A percentile compares a stretch with the other conserved stretches of the same genome.
Evolutionary conservation across 768 basidiomycete genomes (phyloP).

Genomic region (Tulasnella sp.): DNA sequence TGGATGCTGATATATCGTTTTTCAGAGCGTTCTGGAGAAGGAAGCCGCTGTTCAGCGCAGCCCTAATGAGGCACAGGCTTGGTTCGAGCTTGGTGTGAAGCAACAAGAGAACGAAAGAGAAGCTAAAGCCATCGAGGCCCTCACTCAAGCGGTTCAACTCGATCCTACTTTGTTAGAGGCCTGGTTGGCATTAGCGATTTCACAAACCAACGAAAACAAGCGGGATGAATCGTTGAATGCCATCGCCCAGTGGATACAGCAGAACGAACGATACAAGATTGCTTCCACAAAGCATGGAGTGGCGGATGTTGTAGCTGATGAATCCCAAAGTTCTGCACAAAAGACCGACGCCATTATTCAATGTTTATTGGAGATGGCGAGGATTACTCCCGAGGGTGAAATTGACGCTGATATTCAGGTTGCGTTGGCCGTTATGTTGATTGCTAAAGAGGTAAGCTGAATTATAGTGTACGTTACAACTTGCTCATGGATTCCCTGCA

Average conservation of each 20-base stretch:
- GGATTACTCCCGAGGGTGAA: slow-evolving; percentile 39
- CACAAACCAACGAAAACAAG: slow-evolving; percentile 80
- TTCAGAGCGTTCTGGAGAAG: slow-evolving; percentile 70
- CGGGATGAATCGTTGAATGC: slow-evolving; percentile 60
- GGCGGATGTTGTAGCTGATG: slow-evolving; percentile 23
- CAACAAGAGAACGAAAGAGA: slow-evolving; percentile 98
- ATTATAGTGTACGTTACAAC: background rate
- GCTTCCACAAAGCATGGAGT: slow-evolving; percentile 24
- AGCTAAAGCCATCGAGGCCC: slow-evolving; percentile 72
- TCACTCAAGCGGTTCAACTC: slow-evolving; percentile 66
- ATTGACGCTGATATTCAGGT: slow-evolving; percentile 94
- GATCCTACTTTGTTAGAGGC: slow-evolving; percentile 63
- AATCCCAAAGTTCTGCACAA: slow-evolving; percentile 27
- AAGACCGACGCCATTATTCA: slow-evolving; percentile 41
- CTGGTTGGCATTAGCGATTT: slow-evolving; percentile 85
- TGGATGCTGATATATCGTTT: background rate
- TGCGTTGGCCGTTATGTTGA: slow-evolving; percentile 78
- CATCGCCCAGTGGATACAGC: slow-evolving; percentile 70
- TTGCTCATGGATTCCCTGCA: slow-evolving; percentile 25
- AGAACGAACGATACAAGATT: slow-evolving; percentile 41
- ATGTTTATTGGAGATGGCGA: slow-evolving; percentile 72
- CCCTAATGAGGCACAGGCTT: slow-evolving; percentile 53
- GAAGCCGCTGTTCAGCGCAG: slow-evolving; percentile 82
- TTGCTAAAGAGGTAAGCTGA: slow-evolving; percentile 64
- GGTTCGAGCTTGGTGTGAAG: slow-evolving; percentile 89